Evolutionary conservation across 129 eudicot genomes (phyloP).

Genomic region (Heracleum sosnowskyi): DNA sequence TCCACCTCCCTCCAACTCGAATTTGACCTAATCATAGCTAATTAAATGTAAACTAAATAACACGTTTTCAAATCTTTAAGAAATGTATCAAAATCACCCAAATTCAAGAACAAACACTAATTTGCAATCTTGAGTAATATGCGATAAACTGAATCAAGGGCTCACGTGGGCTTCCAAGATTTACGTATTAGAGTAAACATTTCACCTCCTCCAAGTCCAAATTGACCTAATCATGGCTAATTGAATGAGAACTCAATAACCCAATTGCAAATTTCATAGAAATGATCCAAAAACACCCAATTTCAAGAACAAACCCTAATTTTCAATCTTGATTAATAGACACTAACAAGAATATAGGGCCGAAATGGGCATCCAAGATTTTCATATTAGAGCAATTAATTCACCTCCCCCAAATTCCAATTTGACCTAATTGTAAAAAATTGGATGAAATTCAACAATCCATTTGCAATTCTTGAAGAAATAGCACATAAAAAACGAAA

Average conservation of each 20-base stretch:
- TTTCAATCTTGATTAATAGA: background rate
- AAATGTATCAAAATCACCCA: background rate
- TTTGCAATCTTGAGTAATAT: background rate
- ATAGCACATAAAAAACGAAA: background rate
- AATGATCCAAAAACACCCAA: background rate
- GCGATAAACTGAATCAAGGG: background rate
- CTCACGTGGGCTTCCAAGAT: background rate
- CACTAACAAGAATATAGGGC: background rate
- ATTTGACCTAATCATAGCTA: background rate
- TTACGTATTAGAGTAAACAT: background rate
- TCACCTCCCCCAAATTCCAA: background rate
- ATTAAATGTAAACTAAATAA: background rate
- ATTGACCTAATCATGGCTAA: background rate
- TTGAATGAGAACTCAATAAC: background rate
- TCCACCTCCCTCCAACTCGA: background rate
- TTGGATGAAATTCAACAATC: background rate
- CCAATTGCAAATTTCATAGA: background rate
- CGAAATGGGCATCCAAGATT: constrained; percentile 1
- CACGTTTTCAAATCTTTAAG: background rate
- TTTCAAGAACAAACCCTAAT: background rate
- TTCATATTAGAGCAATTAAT: background rate
- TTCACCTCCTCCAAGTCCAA: background rate
- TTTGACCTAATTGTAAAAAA: background rate
- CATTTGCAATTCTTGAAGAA: background rate
- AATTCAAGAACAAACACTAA: background rate